Conservation (phyloP, 2,329 filamentous ascomycete genomes). For the Beauveria caledonica region DNA sequence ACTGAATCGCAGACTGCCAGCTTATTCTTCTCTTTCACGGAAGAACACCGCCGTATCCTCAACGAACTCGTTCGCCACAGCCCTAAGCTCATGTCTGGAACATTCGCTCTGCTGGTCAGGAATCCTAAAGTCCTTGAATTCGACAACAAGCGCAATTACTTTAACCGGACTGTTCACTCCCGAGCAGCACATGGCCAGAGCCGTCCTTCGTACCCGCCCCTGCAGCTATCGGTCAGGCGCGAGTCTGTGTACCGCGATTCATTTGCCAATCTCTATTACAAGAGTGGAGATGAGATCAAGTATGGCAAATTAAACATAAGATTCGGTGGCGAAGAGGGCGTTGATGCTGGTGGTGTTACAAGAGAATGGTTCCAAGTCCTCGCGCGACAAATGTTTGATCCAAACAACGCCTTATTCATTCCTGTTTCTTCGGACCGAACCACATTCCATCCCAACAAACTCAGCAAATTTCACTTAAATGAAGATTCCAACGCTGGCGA, state of each 20-base stretch:
- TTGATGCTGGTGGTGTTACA: constrained; percentile 94
- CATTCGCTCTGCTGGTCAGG: constrained; percentile 90
- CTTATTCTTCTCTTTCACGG: constrained; percentile 94
- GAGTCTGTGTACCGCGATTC: constrained; percentile 97
- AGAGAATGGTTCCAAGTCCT: constrained; percentile 99
- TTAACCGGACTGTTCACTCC: constrained; percentile 82
- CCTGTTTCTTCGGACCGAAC: constrained; percentile 95
- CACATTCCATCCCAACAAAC: constrained; percentile 95
- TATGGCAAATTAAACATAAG: constrained; percentile 97
- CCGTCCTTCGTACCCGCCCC: constrained; percentile 59
- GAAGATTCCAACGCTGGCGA: constrained; percentile 58
- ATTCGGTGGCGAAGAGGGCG: constrained; percentile 94
- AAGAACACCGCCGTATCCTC: constrained; percentile 93
- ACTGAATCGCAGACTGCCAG: constrained; percentile 78
- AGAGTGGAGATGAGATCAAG: constrained; percentile 94
- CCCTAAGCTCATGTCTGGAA: constrained; percentile 96
- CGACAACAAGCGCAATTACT: constrained; percentile 99
- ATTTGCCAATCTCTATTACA: constrained; percentile 97
- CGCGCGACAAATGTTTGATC: constrained; percentile 96
- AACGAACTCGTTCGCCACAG: constrained; percentile 97
- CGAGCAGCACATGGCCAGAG: constrained; percentile 58
- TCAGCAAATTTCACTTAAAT: constrained; percentile 42
- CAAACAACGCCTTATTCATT: constrained; percentile 92
- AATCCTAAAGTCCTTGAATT: constrained; percentile 99
- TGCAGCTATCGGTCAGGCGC: constrained; percentile 84